Evolutionary conservation across 129 eudicot genomes (phyloP), one percentile per base, ranked within the genome.

Genomic region (Lactuca saligna): DNA sequence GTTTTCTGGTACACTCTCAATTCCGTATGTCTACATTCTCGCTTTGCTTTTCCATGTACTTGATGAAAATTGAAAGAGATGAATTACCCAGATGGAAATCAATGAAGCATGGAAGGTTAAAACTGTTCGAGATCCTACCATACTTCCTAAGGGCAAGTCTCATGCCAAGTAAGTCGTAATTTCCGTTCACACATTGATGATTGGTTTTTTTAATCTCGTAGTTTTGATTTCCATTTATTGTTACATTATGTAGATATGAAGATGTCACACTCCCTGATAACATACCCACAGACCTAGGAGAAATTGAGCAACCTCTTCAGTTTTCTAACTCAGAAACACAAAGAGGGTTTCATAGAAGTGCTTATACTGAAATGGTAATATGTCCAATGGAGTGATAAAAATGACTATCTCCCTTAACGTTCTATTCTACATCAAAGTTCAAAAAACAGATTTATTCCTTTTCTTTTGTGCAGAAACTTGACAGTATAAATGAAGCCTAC

Each of bases 41-140:
- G 31, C 31, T 44, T 32, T 10, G 25, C 14, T 57, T 70, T 63
- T 14, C 57, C 13, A 4, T 46, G 4, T 51, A n/a, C 60, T 62
- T 29, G n/a, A 12, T 67, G 29, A 51, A 63, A 39, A 32, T 35
- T 29, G 46, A 17, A 7, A 14, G 39, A 3, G 35, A 38, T 35
- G 58, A 32, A n/a, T 42, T 69, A 49, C 29, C 13, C 56, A 85
- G 97, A 83, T 85, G 72, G 90, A 91, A 82, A 80, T 91, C 48
- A 91, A 91, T 65, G 69, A 80, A 65, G 88, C 96, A 16, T 91
- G 97, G 97, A 91, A 91, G 83, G 96, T 87, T 29, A 87, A 85
- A 72, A 20, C 75, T 11, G 87, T 58, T 41, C 78, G 69, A 46
- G 98, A 93, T 81, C 92, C 87, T n/a, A 93, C 95, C 5, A 56